These are phyloP conservation scores for Amanita brunnescens DNA, from an alignment of 768 basidiomycete genomes.

Conservation along the genomic window DNA sequence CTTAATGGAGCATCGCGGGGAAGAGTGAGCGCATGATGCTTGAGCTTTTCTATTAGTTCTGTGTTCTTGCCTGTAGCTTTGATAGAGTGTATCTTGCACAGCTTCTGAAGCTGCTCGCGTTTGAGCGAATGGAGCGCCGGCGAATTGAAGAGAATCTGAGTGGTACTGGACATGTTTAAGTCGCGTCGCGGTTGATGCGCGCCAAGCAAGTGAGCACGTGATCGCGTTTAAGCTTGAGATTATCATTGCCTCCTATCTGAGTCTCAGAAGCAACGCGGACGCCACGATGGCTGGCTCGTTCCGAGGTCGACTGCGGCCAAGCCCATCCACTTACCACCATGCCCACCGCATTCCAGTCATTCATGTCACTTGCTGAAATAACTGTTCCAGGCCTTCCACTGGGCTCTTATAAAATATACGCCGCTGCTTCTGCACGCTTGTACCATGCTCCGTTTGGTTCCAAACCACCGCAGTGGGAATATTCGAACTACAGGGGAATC, in stretches of 20 bases:
- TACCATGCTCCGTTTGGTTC: conserved; percentile 51
- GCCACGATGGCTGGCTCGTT: conserved; percentile 1
- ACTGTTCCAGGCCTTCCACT: conserved; percentile 24
- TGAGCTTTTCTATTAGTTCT: conserved; percentile 63
- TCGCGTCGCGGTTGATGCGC: not conserved
- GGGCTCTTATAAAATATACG: conserved; percentile 36
- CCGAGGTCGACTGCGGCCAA: not conserved
- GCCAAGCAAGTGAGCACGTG: not conserved
- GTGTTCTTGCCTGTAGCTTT: conserved; percentile 75
- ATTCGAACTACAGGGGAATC: conserved; percentile 50
- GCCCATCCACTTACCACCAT: not conserved
- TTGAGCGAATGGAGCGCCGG: conserved; percentile 78
- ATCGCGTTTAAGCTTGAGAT: not conserved
- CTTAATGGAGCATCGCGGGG: conserved; percentile 48
- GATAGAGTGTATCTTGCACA: conserved; percentile 77
- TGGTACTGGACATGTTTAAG: conserved; percentile 53
- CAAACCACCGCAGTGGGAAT: conserved; percentile 45
- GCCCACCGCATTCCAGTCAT: not conserved
- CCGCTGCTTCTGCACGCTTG: conserved; percentile 46
- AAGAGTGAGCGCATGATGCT: conserved; percentile 56
- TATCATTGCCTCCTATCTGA: not conserved
- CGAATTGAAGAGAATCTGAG: conserved; percentile 77
- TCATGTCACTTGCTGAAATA: not conserved
- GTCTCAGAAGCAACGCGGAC: conserved; percentile 7
- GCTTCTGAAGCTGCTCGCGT: conserved; percentile 74